Conservation (phyloP, 1,284 basidiomycete species). For the Puccinia polysora region DNA sequence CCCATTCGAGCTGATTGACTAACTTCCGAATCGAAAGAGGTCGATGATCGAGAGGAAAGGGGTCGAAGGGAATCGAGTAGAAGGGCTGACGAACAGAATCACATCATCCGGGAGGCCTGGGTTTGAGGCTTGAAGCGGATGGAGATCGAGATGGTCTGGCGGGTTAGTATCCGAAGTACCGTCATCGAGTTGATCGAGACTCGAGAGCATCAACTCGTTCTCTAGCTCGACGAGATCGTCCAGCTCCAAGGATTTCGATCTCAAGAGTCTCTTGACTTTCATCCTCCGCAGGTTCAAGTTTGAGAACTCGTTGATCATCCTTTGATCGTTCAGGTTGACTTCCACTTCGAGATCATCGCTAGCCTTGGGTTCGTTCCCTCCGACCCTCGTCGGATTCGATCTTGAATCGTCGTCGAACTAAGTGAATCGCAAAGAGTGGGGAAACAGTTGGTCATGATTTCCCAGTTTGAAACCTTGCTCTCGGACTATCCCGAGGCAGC, state of each 20-base stretch:
- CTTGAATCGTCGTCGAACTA: background rate
- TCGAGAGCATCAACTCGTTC: constrained; percentile 8
- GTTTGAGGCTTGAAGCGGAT: too few species aligned
- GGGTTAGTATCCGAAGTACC: background rate
- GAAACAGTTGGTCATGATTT: too few species aligned
- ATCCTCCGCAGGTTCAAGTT: constrained; percentile 7
- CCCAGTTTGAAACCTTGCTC: too few species aligned
- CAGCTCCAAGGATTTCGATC: background rate
- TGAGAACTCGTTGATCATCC: constrained; percentile 16
- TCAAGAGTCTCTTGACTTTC: background rate
- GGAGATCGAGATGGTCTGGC: background rate
- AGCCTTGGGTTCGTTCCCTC: background rate
- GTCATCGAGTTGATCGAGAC: constrained; percentile 14
- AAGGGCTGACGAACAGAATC: constrained; percentile 6
- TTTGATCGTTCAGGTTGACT: constrained; percentile 13
- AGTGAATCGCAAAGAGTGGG: too few species aligned
- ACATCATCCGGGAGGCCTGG: background rate
- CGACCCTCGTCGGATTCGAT: background rate
- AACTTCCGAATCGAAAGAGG: too few species aligned
- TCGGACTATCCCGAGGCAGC: too few species aligned
- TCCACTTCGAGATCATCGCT: background rate
- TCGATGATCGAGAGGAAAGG: background rate
- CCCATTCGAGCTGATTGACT: too few species aligned
- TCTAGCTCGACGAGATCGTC: constrained; percentile 21
- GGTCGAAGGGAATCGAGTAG: background rate